Evolutionary conservation across 1,139 yeast species (phyloP).

Genomic region (Taphrina sp.): DNA sequence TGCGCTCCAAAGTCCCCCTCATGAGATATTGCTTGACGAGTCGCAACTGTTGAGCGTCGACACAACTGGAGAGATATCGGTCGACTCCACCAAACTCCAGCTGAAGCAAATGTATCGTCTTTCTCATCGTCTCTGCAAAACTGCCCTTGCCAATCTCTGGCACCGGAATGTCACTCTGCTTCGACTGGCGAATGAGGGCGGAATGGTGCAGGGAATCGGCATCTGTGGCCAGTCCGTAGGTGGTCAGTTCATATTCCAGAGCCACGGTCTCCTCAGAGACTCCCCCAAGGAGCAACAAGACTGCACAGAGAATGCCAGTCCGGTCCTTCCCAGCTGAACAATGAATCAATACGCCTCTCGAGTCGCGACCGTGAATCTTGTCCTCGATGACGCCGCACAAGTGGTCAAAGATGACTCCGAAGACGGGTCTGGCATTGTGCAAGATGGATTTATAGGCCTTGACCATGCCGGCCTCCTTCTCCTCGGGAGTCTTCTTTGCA

Average conservation of each 20-base stretch:
- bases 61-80: too few relatives aligned
- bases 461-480: conserved; percentile 46
- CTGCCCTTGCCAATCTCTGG: conserved; percentile 43
- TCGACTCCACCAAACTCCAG: conserved; percentile 58
- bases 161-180: too few relatives aligned
- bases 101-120: conserved; percentile 55
- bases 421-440: conserved; percentile 19
- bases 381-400: neutral
- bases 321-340: conserved; percentile 73
- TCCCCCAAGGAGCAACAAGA: conserved; percentile 61
- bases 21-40: too few relatives aligned
- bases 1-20: too few relatives aligned
- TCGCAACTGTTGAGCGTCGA: too few relatives aligned
- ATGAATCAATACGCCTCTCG: conserved; percentile 18
- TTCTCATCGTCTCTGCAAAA: conserved; percentile 69
- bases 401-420: conserved; percentile 3
- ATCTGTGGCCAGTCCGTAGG: conserved; percentile 53
- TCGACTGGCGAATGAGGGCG: conserved; percentile 9
- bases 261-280: conserved; percentile 66
- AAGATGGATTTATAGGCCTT: conserved; percentile 51
- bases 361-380: neutral
- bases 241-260: conserved; percentile 71
- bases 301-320: conserved; percentile 72
- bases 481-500: conserved; percentile 38
- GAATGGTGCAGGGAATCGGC: conserved; percentile 36